Evolutionary conservation across 176 grass and related monocot species (phyloP), one percentile per base, ranked within the genome.

Genomic region (Alloteropsis semialata): DNA sequence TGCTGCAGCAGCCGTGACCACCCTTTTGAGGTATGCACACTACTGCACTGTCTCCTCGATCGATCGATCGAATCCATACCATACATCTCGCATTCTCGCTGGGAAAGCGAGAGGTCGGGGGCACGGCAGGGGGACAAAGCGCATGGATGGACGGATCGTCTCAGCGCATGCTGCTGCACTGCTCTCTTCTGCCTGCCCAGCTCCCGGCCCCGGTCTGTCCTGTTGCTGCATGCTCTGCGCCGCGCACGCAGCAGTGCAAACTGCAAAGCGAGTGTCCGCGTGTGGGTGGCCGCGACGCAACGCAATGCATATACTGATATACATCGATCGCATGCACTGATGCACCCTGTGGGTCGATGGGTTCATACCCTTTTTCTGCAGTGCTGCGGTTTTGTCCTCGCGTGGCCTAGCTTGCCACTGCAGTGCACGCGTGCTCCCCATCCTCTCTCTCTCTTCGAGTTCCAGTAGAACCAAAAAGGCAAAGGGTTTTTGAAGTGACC

Each of bases 111-210:
- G 69, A 3, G 42, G 1, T 42, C 74, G 59, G 74, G n/a, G n/a
- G n/a, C n/a, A n/a, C n/a, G n/a, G n/a, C n/a, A n/a, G 34, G 62
- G 77, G 49, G 86, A 53, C 74, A 78, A 83, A 83, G 36, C 25
- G 76, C 17, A 77, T 68, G 72, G 62, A 68, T 68, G 71, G 34
- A 84, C 8, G 33, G 60, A 66, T 78, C 17, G 24, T 62, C 32
- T 28, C 64, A 78, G 83, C 6, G 49, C 25, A 7, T 11, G 33
- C n/a, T n/a, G n/a, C n/a, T n/a, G n/a, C n/a, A n/a, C n/a, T n/a
- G n/a, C n/a, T n/a, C n/a, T n/a, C n/a, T n/a, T n/a, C n/a, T n/a
- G n/a, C n/a, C n/a, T n/a, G n/a, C n/a, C n/a, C n/a, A n/a, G n/a
- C n/a, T n/a, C n/a, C n/a, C n/a, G n/a, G n/a, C n/a, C n/a, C n/a